These are phyloP conservation scores for Erysimum cheiranthoides DNA, from an alignment of 345 rosid species.

Conservation along the genomic window DNA sequence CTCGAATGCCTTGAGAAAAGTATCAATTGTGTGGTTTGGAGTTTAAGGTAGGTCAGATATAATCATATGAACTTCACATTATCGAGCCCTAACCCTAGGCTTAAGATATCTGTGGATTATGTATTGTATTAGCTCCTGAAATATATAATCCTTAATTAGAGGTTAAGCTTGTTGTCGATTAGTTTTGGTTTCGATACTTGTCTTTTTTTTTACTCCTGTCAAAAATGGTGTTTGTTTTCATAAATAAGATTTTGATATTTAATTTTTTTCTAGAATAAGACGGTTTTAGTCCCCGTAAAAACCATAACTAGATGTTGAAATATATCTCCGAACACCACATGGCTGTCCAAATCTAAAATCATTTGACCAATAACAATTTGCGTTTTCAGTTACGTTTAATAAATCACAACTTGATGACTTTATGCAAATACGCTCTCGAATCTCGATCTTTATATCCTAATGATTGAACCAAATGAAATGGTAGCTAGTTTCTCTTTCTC, in stretches of 20 bases:
- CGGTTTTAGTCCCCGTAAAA: not conserved
- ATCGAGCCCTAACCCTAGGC: constrained; percentile 2
- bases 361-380: not conserved
- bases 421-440: not conserved
- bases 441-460: constrained; percentile 19
- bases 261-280: not conserved
- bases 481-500: not conserved
- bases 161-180: not conserved
- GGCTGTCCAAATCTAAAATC: not conserved
- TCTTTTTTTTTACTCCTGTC: not conserved
- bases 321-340: not conserved
- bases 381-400: not conserved
- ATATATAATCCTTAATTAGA: not conserved
- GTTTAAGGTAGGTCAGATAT: constrained; percentile 23
- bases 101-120: not conserved
- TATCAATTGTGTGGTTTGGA: constrained; percentile 16
- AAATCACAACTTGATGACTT: constrained; percentile 5
- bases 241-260: not conserved
- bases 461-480: constrained; percentile 25
- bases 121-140: not conserved
- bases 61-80: constrained; percentile 21
- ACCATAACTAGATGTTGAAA: not conserved
- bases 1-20: constrained; percentile 6
- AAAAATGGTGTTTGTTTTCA: not conserved
- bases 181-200: not conserved